These are phyloP conservation scores for Lenzites betulinus DNA, from an alignment of 768 basidiomycete species.

Conservation along the genomic window DNA sequence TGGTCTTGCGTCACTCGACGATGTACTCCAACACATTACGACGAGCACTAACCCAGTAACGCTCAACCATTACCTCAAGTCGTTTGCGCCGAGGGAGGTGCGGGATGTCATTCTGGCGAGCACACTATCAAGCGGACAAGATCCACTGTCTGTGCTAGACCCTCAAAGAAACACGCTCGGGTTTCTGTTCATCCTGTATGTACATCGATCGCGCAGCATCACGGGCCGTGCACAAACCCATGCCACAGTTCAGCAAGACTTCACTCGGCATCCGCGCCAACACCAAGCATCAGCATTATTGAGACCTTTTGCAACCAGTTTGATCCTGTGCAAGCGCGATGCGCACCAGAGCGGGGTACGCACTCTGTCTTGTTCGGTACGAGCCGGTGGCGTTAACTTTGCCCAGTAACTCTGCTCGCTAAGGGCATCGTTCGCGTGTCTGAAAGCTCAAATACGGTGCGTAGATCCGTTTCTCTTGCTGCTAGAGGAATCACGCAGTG, in stretches of 20 bases:
- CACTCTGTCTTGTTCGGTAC: neutral
- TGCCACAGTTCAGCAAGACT: constrained; percentile 60
- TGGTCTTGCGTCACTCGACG: constrained; percentile 8
- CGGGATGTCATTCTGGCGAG: constrained; percentile 59
- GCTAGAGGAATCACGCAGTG: neutral
- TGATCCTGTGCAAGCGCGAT: constrained; percentile 60
- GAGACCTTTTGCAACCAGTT: constrained; percentile 64
- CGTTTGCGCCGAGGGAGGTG: constrained; percentile 55
- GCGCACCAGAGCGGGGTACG: constrained; percentile 69
- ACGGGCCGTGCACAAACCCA: neutral
- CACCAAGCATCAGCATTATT: constrained; percentile 47
- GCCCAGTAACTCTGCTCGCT: constrained; percentile 64
- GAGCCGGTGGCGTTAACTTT: constrained; percentile 12
- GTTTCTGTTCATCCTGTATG: constrained; percentile 74
- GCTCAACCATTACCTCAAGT: constrained; percentile 19
- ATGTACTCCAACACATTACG: constrained; percentile 15
- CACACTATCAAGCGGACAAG: constrained; percentile 57
- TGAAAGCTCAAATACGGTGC: constrained; percentile 50
- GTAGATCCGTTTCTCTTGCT: constrained; percentile 24
- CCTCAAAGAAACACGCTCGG: constrained; percentile 60
- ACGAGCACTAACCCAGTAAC: neutral
- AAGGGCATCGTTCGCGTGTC: constrained; percentile 60
- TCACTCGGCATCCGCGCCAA: constrained; percentile 38
- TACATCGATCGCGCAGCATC: constrained; percentile 10
- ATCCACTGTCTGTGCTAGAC: constrained; percentile 67